These are phyloP conservation scores for Debaryomyces subglobosus DNA, from an alignment of 1,139 yeast species.

Conservation along the genomic window DNA sequence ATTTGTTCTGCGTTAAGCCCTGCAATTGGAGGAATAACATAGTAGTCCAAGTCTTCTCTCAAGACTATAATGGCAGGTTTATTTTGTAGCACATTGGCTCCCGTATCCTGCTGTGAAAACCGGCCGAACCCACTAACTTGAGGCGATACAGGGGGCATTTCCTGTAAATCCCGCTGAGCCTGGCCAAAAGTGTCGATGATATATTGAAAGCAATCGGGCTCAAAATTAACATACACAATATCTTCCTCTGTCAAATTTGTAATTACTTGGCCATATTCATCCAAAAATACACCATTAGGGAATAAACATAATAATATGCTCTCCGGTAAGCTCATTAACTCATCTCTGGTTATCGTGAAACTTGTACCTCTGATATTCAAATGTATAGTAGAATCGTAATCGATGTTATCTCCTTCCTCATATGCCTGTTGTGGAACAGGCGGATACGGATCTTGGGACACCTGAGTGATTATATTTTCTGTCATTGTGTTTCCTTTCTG, in stretches of 20 bases:
- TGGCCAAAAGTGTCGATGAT: conserved; percentile 66
- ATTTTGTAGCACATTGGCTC: conserved; percentile 58
- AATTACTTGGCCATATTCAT: conserved; percentile 72
- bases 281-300: conserved; percentile 88
- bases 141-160: conserved; percentile 32
- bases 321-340: conserved; percentile 89
- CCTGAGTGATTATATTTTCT: conserved; percentile 66
- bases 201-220: conserved; percentile 83
- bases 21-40: conserved; percentile 75
- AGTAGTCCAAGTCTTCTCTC: conserved; percentile 92
- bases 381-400: conserved; percentile 64
- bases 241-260: conserved; percentile 77
- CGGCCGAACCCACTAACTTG: conserved; percentile 17
- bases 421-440: conserved; percentile 17
- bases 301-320: conserved; percentile 81
- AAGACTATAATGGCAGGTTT: conserved; percentile 92
- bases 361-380: conserved; percentile 65
- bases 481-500: conserved; percentile 24
- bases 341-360: conserved; percentile 81
- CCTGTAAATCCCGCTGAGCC: conserved; percentile 44
- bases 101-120: conserved; percentile 28
- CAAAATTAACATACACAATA: conserved; percentile 78
- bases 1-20: conserved; percentile 57
- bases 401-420: conserved; percentile 41
- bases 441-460: conserved; percentile 44